Base-by-base conservation (phyloP, 2,329 filamentous ascomycete species). In the Pestalotiopsis sp. region DNA sequence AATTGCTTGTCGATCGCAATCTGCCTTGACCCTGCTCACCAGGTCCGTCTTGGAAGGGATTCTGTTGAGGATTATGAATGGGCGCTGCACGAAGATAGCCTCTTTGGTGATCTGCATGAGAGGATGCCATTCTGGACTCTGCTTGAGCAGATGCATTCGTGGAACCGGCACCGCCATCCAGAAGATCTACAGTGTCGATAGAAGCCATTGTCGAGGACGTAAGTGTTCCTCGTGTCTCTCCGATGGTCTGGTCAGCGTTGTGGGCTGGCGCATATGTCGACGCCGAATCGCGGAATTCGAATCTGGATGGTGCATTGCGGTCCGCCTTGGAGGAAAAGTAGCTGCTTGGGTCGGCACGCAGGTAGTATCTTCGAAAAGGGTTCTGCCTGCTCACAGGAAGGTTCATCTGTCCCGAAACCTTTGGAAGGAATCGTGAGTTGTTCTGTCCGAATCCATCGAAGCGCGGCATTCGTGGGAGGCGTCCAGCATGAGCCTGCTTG, bases 211-310 rank as follows among this genome's bases (percentile, higher is more conserved):
- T 31, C 17, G 41, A 58, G 17, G 45, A 63, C 14, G 7, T 27
- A 13, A 65, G 49, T 13, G 5, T 52, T 27, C n/a, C 61, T 17
- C 4, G 52, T n/a, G 60, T 59, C 11, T 11, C 49, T 13, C 45
- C 20, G 31, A 7, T 36, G 36, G 69, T 71, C 59, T 72, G 62
- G 9, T 69, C 70, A n/a, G 67, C 72, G 3, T 68, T 69, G 49
- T 36, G 57, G 4, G 71, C 68, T 41, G 58, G 64, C 20, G 70
- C 64, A 36, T 75, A 76, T 9, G 75, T 73, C 0, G 75, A 77
- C 14, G 68, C 31, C 11, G 77, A 78, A 58, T 79, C 77, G 1
- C 77, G 74, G 45, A 79, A 79, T 0, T 75, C 73, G 56, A 76
- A 78, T 17, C 73, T 74, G 1, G 74, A 72, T 11, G 70, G 71